These are phyloP conservation scores for Podila minutissima DNA, from an alignment of 192 early-diverging fungal species.

Conservation along the genomic window DNA sequence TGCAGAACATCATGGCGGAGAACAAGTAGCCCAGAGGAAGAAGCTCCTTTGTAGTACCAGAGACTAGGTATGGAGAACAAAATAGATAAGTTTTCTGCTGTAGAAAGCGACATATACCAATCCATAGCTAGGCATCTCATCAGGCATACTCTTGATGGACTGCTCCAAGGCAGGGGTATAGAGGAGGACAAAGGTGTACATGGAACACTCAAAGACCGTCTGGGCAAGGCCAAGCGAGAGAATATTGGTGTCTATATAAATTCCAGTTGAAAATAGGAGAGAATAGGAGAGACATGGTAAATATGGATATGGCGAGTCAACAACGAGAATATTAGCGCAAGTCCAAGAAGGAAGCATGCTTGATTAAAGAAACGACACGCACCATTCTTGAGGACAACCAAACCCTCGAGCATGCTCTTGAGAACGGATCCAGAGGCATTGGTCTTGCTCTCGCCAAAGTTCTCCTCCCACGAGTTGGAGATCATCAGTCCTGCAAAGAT, in stretches of 20 bases:
- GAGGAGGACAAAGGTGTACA: constrained; percentile 72
- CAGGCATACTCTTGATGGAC: constrained; percentile 19
- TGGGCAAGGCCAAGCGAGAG: constrained; percentile 64
- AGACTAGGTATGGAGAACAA: not conserved
- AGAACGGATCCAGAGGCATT: constrained; percentile 30
- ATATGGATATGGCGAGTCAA: not conserved
- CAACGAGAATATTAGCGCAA: not conserved
- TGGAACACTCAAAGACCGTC: constrained; percentile 69
- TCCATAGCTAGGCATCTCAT: not conserved
- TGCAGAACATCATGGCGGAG: constrained; percentile 62
- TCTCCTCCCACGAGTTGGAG: constrained; percentile 71
- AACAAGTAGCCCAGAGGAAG: constrained; percentile 64
- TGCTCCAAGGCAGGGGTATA: constrained; percentile 66
- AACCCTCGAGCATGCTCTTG: constrained; percentile 46
- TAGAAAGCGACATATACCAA: not conserved
- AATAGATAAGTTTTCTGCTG: not conserved
- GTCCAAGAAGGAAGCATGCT: too few species aligned
- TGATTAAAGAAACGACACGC: not conserved
- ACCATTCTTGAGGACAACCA: constrained; percentile 50
- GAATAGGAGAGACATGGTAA: not conserved
- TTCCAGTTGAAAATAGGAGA: not conserved
- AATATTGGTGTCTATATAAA: constrained; percentile 58
- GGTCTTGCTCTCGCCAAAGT: constrained; percentile 69
- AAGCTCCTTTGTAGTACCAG: not conserved
- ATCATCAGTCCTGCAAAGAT: constrained; percentile 61